Percentiles rank a stretch among this genome's conserved stretches.
phyloP scores from a whole-genome alignment of 2,329 filamentous ascomycete genomes.

The Penicillium sp. region DNA sequence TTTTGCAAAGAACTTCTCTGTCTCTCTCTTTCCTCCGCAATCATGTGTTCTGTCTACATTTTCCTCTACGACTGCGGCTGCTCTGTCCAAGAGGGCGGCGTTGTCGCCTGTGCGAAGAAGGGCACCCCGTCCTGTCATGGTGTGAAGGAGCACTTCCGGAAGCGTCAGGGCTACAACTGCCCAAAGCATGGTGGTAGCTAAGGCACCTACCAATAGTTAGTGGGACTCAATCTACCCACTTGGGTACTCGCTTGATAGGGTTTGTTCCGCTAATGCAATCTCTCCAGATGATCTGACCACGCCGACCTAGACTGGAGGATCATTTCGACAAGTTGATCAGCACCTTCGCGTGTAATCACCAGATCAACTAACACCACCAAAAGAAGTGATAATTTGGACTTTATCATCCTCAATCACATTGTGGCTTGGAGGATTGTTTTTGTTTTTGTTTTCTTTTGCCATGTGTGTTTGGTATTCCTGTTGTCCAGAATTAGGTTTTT shows the following conservation, averaged over 20 bases:
- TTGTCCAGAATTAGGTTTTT: background rate
- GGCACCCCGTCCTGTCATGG: constrained; percentile 32
- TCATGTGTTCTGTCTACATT: constrained; percentile 41
- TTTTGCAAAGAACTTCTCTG: background rate
- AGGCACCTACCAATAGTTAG: background rate
- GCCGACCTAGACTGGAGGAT: background rate
- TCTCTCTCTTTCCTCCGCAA: background rate
- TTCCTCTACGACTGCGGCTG: constrained; percentile 41
- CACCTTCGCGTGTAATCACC: background rate
- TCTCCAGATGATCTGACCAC: background rate
- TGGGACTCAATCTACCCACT: background rate
- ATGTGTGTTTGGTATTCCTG: background rate
- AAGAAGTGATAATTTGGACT: background rate
- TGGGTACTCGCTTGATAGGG: background rate
- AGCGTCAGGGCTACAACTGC: constrained; percentile 36
- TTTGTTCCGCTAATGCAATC: background rate
- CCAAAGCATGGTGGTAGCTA: constrained; percentile 25
- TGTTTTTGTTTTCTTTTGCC: background rate
- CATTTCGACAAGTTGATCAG: background rate
- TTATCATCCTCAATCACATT: background rate
- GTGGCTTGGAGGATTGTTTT: background rate
- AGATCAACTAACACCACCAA: background rate
- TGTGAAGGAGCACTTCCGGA: constrained; percentile 34
- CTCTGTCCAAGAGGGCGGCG: constrained; percentile 32
- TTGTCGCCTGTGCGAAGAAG: constrained; percentile 36